Evolutionary conservation across 2,329 filamentous ascomycete genomes (phyloP).

Genomic region (Sarocladium strictum): DNA sequence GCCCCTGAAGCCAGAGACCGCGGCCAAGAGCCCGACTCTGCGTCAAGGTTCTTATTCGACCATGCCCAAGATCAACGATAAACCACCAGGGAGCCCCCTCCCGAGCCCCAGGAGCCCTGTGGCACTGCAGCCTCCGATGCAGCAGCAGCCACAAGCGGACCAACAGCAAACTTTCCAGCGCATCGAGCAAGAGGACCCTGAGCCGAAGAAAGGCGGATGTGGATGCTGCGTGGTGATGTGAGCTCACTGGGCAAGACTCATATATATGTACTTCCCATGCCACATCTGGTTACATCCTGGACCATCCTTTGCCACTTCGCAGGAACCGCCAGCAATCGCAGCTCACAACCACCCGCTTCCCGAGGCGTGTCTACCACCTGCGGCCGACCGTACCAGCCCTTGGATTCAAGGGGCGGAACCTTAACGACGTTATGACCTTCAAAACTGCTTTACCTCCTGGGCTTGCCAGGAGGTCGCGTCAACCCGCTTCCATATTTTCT

Average conservation of each 20-base stretch:
- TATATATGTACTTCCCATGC: too few species aligned
- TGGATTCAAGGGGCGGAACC: not conserved
- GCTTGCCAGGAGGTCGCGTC: not conserved
- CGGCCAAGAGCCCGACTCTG: constrained; percentile 40
- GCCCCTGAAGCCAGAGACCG: constrained; percentile 46
- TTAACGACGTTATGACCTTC: constrained; percentile 11
- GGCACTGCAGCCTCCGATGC: constrained; percentile 26
- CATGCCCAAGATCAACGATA: constrained; percentile 51
- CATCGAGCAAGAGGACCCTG: constrained; percentile 21
- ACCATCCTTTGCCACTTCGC: too few species aligned
- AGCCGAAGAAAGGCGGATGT: constrained; percentile 37
- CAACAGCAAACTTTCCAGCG: constrained; percentile 11
- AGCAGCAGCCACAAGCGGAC: constrained; percentile 16
- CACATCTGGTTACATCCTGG: too few species aligned
- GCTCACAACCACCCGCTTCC: too few species aligned
- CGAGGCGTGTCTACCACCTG: too few species aligned
- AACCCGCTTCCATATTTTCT: not conserved
- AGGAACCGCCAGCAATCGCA: too few species aligned
- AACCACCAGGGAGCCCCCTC: constrained; percentile 25
- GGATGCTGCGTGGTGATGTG: constrained; percentile 49
- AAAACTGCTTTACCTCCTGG: not conserved
- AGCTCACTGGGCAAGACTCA: constrained; percentile 13
- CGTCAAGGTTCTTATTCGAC: constrained; percentile 50
- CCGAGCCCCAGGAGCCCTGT: constrained; percentile 36
- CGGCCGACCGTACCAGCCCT: not conserved